A percentile compares a stretch with the other conserved stretches of the same genome.
phyloP scores from a whole-genome alignment of 2,329 filamentous ascomycete genomes.

The Diaporthe destruens region DNA sequence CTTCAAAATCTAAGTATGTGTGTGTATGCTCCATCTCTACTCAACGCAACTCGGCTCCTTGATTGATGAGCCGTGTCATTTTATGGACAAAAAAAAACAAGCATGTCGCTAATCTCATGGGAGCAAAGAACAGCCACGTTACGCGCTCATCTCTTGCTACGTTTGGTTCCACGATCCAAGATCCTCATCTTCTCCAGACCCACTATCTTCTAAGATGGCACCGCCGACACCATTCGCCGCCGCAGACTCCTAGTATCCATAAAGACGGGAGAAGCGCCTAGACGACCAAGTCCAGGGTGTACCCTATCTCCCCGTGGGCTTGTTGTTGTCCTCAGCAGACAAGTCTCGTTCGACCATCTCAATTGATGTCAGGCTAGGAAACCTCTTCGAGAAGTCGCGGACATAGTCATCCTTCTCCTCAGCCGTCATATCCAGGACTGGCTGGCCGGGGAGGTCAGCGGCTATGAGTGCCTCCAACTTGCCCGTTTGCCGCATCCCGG shows the following conservation, averaged over 20 bases:
- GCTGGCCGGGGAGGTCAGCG: conserved; percentile 61
- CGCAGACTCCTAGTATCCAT: conserved; percentile 32
- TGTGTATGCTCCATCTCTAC: conserved; percentile 17
- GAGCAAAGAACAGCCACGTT: not conserved
- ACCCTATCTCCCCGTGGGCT: conserved; percentile 40
- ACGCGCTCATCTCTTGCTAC: conserved; percentile 2
- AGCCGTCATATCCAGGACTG: conserved; percentile 66
- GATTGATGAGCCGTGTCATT: not conserved
- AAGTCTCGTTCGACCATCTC: conserved; percentile 87
- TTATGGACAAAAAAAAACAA: conserved; percentile 4
- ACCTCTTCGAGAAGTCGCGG: conserved; percentile 82
- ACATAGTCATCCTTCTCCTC: conserved; percentile 75
- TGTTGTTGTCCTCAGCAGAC: conserved; percentile 52
- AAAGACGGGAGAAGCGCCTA: conserved; percentile 33
- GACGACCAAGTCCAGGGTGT: conserved; percentile 38
- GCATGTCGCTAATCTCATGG: conserved; percentile 17
- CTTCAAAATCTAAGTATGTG: conserved; percentile 23
- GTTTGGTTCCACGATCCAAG: not conserved
- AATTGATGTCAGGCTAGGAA: conserved; percentile 85
- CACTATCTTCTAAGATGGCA: not conserved
- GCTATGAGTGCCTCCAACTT: conserved; percentile 57
- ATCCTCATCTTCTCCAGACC: not conserved
- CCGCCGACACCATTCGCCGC: not conserved
- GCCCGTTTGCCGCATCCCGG: conserved; percentile 46
- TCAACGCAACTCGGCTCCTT: not conserved